Evolutionary conservation across 192 early-diverging fungal genomes (phyloP).

Genomic region (Coemansia umbellata): DNA sequence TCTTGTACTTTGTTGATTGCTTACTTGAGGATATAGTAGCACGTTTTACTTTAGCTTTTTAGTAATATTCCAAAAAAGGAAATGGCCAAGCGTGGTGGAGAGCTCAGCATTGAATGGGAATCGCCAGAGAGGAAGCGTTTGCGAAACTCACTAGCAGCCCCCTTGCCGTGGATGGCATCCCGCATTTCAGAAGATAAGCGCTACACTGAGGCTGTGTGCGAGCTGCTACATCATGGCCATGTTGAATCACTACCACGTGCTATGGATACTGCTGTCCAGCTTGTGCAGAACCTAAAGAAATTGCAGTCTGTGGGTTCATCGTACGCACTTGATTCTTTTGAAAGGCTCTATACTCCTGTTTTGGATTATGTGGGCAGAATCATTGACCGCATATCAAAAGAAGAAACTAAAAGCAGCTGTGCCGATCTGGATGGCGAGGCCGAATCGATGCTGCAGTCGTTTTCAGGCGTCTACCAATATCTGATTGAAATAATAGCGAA

Average conservation of each 20-base stretch:
- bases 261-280: constrained; percentile 29
- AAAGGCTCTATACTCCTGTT: constrained; percentile 18
- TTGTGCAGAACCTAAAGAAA: constrained; percentile 36
- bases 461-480: constrained; percentile 40
- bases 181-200: constrained; percentile 17
- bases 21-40: too few species aligned
- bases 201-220: constrained; percentile 8
- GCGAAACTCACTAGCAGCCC: constrained; percentile 11
- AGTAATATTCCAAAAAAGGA: neutral
- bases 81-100: constrained; percentile 33
- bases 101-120: constrained; percentile 23
- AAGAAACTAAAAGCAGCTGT: constrained; percentile 3
- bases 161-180: constrained; percentile 3
- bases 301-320: constrained; percentile 22
- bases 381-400: constrained; percentile 3
- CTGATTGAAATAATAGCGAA: constrained; percentile 42
- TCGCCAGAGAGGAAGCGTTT: constrained; percentile 48
- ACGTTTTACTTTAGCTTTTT: too few species aligned
- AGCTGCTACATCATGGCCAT: constrained; percentile 12
- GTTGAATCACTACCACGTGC: constrained; percentile 4
- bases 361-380: constrained; percentile 34
- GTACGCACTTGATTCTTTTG: constrained; percentile 18
- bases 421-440: neutral
- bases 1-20: too few species aligned
- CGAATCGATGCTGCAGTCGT: constrained; percentile 22